phyloP scores from a whole-genome alignment of 2,329 filamentous ascomycete species.

The Cladosporium phlei region DNA sequence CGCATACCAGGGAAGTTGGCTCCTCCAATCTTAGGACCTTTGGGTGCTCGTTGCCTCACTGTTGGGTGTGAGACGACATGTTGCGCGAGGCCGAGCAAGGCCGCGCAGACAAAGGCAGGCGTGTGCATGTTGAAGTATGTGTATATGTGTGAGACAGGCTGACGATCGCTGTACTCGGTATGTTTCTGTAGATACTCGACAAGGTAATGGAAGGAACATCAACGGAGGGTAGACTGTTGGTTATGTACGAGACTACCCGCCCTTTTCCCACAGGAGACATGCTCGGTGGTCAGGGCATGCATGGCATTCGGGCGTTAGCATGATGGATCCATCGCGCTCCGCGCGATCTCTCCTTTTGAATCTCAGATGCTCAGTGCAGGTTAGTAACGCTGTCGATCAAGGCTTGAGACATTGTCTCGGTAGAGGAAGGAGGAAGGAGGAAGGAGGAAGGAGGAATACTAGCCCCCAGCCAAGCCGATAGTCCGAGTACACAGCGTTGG shows the following conservation, averaged over 20 bases:
- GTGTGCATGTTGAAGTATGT: background rate
- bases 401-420: conserved; percentile 10
- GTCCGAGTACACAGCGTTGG: too few relatives aligned
- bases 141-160: conserved; percentile 4
- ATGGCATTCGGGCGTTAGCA: conserved; percentile 5
- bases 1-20: conserved; percentile 47
- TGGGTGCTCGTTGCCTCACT: conserved; percentile 15
- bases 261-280: background rate
- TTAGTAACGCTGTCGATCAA: conserved; percentile 4
- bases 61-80: background rate
- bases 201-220: too few relatives aligned
- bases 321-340: conserved; percentile 1
- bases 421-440: too few relatives aligned
- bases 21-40: conserved; percentile 25
- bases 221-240: too few relatives aligned
- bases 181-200: too few relatives aligned
- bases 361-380: background rate
- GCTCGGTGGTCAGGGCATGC: conserved; percentile 2
- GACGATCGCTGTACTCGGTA: too few relatives aligned
- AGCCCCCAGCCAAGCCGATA: background rate
- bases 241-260: conserved; percentile 5
- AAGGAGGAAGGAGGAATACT: too few relatives aligned
- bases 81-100: background rate
- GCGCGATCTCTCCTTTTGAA: conserved; percentile 8
- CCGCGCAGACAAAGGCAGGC: background rate